phyloP scores from a whole-genome alignment of 805 yeast genomes.

The Metschnikowia baotianmanensis region DNA sequence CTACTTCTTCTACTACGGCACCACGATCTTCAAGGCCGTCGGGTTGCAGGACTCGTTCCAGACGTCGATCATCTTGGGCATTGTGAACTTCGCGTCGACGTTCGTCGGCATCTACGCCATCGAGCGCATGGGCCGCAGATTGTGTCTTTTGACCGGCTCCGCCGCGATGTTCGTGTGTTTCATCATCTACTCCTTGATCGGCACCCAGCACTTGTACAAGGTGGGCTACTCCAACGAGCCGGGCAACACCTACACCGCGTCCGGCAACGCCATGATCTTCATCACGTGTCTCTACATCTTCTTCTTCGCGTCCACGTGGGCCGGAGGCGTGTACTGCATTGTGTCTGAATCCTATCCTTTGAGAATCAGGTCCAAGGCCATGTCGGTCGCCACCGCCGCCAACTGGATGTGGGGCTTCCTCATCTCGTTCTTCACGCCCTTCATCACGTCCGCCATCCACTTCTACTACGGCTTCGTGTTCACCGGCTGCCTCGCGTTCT shows the following conservation, averaged over 20 bases:
- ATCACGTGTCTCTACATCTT: slow-evolving; percentile 63
- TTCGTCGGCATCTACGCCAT: slow-evolving; percentile 49
- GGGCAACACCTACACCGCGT: slow-evolving; percentile 39
- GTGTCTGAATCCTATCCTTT: slow-evolving; percentile 69
- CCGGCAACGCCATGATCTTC: slow-evolving; percentile 62
- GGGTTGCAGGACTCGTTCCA: slow-evolving; percentile 52
- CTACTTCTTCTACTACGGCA: slow-evolving; percentile 62
- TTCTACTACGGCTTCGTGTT: slow-evolving; percentile 68
- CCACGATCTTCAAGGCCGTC: slow-evolving; percentile 51
- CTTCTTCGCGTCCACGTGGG: slow-evolving; percentile 73
- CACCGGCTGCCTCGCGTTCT: slow-evolving; percentile 60
- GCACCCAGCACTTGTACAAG: slow-evolving; percentile 46
- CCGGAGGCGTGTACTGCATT: slow-evolving; percentile 65
- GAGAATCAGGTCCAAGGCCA: slow-evolving; percentile 59
- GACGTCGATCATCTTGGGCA: slow-evolving; percentile 54
- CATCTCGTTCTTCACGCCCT: slow-evolving; percentile 68
- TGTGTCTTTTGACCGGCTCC: slow-evolving; percentile 50
- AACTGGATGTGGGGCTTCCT: slow-evolving; percentile 65
- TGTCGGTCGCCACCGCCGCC: slow-evolving; percentile 63
- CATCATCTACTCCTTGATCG: slow-evolving; percentile 59
- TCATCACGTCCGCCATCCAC: slow-evolving; percentile 57
- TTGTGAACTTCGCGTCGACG: slow-evolving; percentile 54
- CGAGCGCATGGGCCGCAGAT: slow-evolving; percentile 54
- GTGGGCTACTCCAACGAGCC: slow-evolving; percentile 29
- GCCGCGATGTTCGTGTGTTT: slow-evolving; percentile 56